Percentiles rank a stretch among this genome's conserved stretches.
Conservation (phyloP, 2,329 filamentous ascomycete genomes). For the Lasiodiplodia theobromae region DNA sequence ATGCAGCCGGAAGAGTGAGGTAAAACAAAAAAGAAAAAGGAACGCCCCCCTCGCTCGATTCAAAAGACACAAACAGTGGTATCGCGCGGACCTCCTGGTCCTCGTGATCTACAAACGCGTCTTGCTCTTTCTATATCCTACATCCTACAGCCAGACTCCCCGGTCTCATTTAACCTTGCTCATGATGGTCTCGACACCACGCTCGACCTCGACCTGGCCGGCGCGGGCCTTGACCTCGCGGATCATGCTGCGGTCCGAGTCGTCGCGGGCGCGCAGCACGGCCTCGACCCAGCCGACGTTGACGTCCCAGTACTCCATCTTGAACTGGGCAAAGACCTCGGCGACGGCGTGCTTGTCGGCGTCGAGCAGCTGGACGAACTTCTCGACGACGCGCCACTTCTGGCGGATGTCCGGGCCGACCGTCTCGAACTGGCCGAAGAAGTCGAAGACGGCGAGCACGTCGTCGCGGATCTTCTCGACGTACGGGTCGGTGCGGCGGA, state of each 20-base stretch:
- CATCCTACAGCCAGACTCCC: neutral
- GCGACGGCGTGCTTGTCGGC: constrained; percentile 77
- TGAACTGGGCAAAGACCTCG: constrained; percentile 82
- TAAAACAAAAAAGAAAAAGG: neutral
- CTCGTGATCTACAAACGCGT: neutral
- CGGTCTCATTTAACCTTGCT: constrained; percentile 75
- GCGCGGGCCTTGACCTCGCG: constrained; percentile 86
- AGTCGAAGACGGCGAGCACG: constrained; percentile 86
- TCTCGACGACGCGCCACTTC: constrained; percentile 91
- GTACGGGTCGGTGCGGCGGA: constrained; percentile 85
- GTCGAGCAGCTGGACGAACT: constrained; percentile 78
- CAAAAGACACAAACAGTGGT: neutral
- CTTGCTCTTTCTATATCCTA: neutral
- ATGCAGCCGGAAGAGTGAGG: neutral
- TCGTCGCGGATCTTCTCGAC: constrained; percentile 94
- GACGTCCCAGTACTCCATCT: constrained; percentile 88
- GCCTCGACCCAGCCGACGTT: constrained; percentile 96
- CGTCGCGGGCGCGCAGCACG: constrained; percentile 83
- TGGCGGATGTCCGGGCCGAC: constrained; percentile 80
- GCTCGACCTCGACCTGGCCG: constrained; percentile 81
- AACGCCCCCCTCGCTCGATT: constrained; percentile 6
- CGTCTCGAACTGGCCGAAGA: constrained; percentile 72
- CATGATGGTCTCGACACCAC: constrained; percentile 93
- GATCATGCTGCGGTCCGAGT: constrained; percentile 91
- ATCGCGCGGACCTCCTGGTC: neutral